Conservation (phyloP, 345 rosid genomes). For the Stellera chamaejasme region DNA sequence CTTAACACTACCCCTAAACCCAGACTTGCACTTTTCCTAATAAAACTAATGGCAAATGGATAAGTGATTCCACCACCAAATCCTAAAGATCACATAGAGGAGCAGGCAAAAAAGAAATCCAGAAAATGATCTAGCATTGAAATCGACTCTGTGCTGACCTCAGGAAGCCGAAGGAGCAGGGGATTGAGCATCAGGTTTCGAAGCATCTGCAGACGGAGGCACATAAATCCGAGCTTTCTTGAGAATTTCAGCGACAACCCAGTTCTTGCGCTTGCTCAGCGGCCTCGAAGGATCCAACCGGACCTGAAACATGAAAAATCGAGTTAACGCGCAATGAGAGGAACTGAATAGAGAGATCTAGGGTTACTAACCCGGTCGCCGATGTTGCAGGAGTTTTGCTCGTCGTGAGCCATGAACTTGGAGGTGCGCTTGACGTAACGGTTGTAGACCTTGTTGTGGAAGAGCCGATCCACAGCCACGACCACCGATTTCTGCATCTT, state of each 20-base stretch:
- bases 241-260: constrained; percentile 86
- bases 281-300: constrained; percentile 94
- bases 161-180: too few species aligned
- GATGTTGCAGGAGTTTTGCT: constrained; percentile 41
- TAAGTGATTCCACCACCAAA: too few species aligned
- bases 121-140: too few species aligned
- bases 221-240: constrained; percentile 74
- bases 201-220: constrained; percentile 27
- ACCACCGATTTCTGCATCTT: constrained; percentile 40
- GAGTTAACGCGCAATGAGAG: neutral
- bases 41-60: too few species aligned
- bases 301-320: constrained; percentile 29
- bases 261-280: constrained; percentile 80
- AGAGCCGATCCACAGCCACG: constrained; percentile 60
- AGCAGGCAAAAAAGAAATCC: too few species aligned
- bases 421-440: constrained; percentile 86
- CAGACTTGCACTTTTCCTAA: too few species aligned
- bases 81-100: too few species aligned
- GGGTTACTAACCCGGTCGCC: constrained; percentile 53
- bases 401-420: constrained; percentile 79
- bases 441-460: constrained; percentile 55
- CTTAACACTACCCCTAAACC: too few species aligned
- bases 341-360: too few species aligned
- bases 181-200: too few species aligned
- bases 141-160: too few species aligned